Percentiles rank a stretch among this genome's conserved stretches.
Evolutionary conservation across 139 green algal genomes (phyloP).

Genomic region (Coelastrella sp.): DNA sequence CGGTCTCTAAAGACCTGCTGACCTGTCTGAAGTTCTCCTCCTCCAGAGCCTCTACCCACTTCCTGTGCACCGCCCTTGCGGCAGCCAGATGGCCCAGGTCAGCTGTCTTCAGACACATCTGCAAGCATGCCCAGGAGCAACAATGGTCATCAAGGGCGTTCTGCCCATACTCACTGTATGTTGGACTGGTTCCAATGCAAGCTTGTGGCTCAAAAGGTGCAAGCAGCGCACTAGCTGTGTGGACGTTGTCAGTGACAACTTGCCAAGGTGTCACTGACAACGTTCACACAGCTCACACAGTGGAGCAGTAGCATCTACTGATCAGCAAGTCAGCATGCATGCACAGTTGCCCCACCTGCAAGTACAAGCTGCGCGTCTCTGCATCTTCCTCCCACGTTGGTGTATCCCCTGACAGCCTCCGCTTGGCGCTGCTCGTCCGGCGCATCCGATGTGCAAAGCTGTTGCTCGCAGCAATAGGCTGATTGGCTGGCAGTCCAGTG

Average conservation of each 20-base stretch:
- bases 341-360: conserved; percentile 52
- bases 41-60: conserved; percentile 73
- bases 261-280: too few relatives aligned
- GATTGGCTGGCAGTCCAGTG: background rate
- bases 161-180: too few relatives aligned
- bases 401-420: background rate
- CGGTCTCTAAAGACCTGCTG: too few relatives aligned
- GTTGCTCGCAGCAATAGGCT: background rate
- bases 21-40: conserved; percentile 74
- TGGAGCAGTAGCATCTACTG: background rate
- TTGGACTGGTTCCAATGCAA: too few relatives aligned
- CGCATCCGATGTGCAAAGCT: conserved; percentile 10
- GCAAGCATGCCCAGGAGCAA: background rate
- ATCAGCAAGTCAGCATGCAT: background rate
- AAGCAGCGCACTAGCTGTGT: background rate
- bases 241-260: too few relatives aligned
- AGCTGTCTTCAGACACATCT: conserved; percentile 75
- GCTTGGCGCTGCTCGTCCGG: background rate
- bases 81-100: conserved; percentile 73
- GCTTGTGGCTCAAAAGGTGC: too few relatives aligned
- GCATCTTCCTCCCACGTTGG: conserved; percentile 58
- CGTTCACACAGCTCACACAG: too few relatives aligned
- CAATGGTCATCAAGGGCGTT: background rate
- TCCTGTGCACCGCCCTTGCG: conserved; percentile 64
- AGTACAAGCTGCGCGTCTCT: conserved; percentile 58